Conservation (phyloP, 768 basidiomycete genomes). For the Pleurotus cornucopiae region DNA sequence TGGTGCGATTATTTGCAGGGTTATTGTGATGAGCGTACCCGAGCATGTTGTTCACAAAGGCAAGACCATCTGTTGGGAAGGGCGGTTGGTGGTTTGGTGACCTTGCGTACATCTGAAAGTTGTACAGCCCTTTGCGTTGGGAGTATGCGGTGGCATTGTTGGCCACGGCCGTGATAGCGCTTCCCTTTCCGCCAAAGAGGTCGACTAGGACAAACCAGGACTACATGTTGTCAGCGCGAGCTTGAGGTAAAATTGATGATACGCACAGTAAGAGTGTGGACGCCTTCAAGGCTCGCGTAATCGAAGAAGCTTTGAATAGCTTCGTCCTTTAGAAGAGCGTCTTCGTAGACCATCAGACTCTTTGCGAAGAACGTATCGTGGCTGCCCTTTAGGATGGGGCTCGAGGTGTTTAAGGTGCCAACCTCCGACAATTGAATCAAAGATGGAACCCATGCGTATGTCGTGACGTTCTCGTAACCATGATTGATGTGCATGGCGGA, state of each 20-base stretch:
- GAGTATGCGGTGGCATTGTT: conserved; percentile 39
- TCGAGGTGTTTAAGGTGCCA: conserved; percentile 22
- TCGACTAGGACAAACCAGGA: conserved; percentile 36
- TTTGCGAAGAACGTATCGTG: conserved; percentile 41
- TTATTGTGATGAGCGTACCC: background rate
- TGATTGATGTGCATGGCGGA: conserved; percentile 12
- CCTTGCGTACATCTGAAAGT: conserved; percentile 48
- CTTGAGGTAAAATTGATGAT: conserved; percentile 7
- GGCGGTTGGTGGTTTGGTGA: conserved; percentile 29
- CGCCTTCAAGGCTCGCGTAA: conserved; percentile 34
- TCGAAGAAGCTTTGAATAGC: conserved; percentile 32
- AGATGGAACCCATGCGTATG: conserved; percentile 30
- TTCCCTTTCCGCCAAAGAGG: conserved; percentile 40
- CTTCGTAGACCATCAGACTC: conserved; percentile 34
- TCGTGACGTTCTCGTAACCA: conserved; percentile 16
- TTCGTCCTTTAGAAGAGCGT: conserved; percentile 25
- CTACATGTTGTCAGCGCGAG: conserved; percentile 18
- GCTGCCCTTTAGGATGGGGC: conserved; percentile 15
- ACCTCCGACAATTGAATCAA: conserved; percentile 24
- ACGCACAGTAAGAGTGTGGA: conserved; percentile 27
- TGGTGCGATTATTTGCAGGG: background rate
- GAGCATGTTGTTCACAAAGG: conserved; percentile 36
- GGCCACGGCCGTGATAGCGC: conserved; percentile 38
- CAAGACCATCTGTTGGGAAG: conserved; percentile 39
- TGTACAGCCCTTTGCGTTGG: conserved; percentile 39